These are phyloP conservation scores for Petrea volubilis DNA, from an alignment of 257 asterid genomes.

Conservation along the genomic window DNA sequence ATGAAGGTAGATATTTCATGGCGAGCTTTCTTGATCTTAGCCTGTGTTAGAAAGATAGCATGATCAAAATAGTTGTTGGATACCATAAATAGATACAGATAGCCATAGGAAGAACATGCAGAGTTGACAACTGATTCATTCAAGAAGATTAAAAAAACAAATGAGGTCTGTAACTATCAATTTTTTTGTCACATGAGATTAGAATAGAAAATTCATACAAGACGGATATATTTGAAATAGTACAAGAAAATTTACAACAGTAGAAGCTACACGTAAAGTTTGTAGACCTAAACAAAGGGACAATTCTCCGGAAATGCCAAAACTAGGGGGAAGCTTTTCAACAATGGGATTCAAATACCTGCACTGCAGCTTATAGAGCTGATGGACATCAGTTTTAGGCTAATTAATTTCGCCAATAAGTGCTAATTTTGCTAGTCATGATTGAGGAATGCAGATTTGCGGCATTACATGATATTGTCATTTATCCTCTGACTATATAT, in stretches of 20 bases:
- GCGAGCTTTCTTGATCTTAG: constrained; percentile 66
- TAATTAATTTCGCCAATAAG: neutral
- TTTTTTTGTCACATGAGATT: neutral
- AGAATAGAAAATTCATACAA: neutral
- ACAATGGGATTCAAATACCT: neutral
- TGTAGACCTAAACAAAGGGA: neutral
- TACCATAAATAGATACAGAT: neutral
- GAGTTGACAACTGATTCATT: neutral
- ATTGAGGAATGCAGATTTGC: neutral
- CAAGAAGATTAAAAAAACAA: neutral
- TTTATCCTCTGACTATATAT: neutral
- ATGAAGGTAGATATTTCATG: constrained; percentile 48
- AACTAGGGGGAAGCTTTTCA: constrained; percentile 1
- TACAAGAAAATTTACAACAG: neutral
- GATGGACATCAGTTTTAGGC: neutral
- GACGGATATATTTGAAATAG: neutral
- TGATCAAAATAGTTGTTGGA: neutral
- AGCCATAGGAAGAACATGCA: neutral
- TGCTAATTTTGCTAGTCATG: neutral
- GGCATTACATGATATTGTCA: too few relatives aligned
- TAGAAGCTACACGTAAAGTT: neutral
- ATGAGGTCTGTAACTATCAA: neutral
- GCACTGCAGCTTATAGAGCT: neutral
- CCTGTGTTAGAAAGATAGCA: constrained; percentile 50
- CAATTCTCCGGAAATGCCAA: neutral